Evolutionary conservation across 2,329 filamentous ascomycete species (phyloP).

Genomic region (Aureobasidium mangrovei): DNA sequence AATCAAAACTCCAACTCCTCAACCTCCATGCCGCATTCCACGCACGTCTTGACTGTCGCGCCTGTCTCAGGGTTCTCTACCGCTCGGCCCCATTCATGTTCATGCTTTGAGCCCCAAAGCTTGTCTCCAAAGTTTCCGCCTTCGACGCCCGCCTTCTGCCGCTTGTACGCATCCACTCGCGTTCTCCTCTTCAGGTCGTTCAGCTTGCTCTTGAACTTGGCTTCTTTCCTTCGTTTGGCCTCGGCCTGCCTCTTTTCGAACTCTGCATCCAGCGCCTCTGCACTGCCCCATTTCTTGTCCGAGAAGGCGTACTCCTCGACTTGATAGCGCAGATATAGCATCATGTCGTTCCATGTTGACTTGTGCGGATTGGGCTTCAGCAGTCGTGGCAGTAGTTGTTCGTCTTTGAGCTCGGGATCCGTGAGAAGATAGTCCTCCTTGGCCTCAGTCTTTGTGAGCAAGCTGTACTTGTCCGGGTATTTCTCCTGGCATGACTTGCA

Average conservation of each 20-base stretch:
- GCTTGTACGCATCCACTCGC: constrained; percentile 76
- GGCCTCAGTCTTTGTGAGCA: constrained; percentile 94
- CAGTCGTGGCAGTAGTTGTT: constrained; percentile 76
- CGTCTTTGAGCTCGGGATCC: constrained; percentile 86
- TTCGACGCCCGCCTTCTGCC: constrained; percentile 50
- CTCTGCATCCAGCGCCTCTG: constrained; percentile 78
- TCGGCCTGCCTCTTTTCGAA: constrained; percentile 71
- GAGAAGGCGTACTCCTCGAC: constrained; percentile 88
- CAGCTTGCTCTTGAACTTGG: constrained; percentile 84
- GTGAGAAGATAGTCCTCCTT: constrained; percentile 92
- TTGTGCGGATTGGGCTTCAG: constrained; percentile 92
- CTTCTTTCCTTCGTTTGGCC: constrained; percentile 78
- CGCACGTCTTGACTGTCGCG: constrained; percentile 66
- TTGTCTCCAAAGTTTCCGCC: constrained; percentile 64
- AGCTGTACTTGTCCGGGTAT: constrained; percentile 81
- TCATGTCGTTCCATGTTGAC: constrained; percentile 96
- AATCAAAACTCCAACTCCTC: constrained; percentile 54
- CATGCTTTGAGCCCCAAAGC: constrained; percentile 61
- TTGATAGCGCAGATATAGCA: constrained; percentile 87
- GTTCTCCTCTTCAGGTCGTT: constrained; percentile 89
- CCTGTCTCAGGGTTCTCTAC: constrained; percentile 56
- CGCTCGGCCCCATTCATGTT: constrained; percentile 71
- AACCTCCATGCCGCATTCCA: constrained; percentile 59
- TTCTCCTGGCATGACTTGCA: constrained; percentile 85
- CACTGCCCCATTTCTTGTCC: constrained; percentile 77